Base-by-base conservation (phyloP, 176 grass and related monocot genomes). In the Avena atlantica region DNA sequence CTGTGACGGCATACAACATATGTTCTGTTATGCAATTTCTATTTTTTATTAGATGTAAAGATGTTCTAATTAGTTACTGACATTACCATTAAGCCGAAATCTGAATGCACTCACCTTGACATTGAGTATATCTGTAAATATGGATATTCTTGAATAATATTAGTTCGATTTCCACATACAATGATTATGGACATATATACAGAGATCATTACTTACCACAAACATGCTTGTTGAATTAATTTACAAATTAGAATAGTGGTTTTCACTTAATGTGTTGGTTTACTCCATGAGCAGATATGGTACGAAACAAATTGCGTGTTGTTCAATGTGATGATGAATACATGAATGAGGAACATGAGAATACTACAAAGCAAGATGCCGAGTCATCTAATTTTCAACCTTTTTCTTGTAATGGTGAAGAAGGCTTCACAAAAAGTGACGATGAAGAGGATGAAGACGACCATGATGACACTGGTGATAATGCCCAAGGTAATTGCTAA, bases 321-420 rank as follows among this genome's bases (percentile, higher is more conserved):
- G 5, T 52, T 76, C 21, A 76, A 29, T 16, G 20, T 4, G 7
- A 76, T 76, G 73, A 76, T 25, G 73, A 76, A 76, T 76, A 53
- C 23, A 27, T 76, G 47, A 13, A 6, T 2, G 73, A 76, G 21
- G 47, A 76, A 53, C 47, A 53, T 16, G 15, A 51, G 6, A 75
- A 73, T 48, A 37, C 14, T 29, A 70, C 8, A 4, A 20, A 47
- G 1, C 4, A 47, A 19, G 34, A 44, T 44, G 17, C 0, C 37
- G 62, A 70, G 37, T 63, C 60, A 63, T 68, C 57, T 59, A 19
- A 59, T n/a, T 59, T n/a, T n/a, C 3, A 58, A 58, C 56, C 17
- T 58, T 58, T 58, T 12, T 62, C 66, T 37, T 69, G 31, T 4
- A 2, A 20, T 20, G 16, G 1, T 8, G 34, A 70, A 70, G 66